These are phyloP conservation scores for Zygosaccharomyces pseudorouxii DNA, from an alignment of 805 yeast species.

Conservation along the genomic window DNA sequence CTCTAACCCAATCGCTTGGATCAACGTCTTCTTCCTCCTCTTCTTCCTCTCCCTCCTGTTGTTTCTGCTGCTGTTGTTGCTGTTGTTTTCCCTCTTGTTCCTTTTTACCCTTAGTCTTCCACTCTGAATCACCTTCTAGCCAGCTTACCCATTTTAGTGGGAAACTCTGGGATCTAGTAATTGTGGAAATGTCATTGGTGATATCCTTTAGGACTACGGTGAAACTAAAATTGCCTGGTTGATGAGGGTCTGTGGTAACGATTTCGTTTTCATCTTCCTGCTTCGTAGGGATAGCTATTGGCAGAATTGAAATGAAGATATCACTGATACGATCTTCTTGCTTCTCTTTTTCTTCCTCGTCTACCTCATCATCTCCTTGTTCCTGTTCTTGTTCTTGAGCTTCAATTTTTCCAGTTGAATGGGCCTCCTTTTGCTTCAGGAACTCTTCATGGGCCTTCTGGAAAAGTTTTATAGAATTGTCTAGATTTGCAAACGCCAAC, in stretches of 20 bases:
- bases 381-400: constrained; percentile 10
- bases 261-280: constrained; percentile 23
- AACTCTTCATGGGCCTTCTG: constrained; percentile 31
- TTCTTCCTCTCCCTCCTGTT: constrained; percentile 28
- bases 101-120: constrained; percentile 36
- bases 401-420: constrained; percentile 1
- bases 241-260: constrained; percentile 37
- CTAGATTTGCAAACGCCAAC: constrained; percentile 81
- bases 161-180: constrained; percentile 81
- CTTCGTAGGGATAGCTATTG: constrained; percentile 39
- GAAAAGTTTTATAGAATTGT: constrained; percentile 54
- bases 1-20: constrained; percentile 77
- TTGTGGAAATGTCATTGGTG: constrained; percentile 67
- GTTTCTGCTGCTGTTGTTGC: constrained; percentile 14
- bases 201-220: constrained; percentile 72
- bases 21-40: constrained; percentile 51
- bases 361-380: constrained; percentile 19
- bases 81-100: constrained; percentile 18
- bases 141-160: constrained; percentile 91
- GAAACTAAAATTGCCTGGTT: constrained; percentile 61
- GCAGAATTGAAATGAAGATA: constrained; percentile 66
- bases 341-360: constrained; percentile 13
- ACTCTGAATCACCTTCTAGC: constrained; percentile 46
- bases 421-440: constrained; percentile 22
- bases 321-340: constrained; percentile 43